Evolutionary conservation across 1,284 basidiomycete genomes (phyloP).

Genomic region (Sanghuangporus sanghuang): DNA sequence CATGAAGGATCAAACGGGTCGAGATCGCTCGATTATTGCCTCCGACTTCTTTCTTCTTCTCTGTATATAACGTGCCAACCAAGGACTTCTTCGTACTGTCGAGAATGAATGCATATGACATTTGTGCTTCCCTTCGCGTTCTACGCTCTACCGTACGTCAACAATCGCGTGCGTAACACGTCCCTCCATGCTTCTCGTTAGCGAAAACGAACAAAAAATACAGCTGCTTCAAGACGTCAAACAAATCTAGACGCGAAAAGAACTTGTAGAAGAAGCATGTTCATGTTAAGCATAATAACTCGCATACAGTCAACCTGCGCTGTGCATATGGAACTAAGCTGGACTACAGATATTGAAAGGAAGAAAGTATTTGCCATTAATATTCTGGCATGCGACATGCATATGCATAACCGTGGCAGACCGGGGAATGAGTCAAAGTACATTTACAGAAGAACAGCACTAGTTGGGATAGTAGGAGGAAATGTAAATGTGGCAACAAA

Average conservation of each 20-base stretch:
- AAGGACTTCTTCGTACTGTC: too few species aligned
- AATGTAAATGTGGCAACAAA: background rate
- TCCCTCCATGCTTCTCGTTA: background rate
- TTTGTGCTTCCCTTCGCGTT: background rate
- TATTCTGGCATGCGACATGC: background rate
- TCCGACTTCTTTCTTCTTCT: too few species aligned
- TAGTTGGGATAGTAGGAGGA: background rate
- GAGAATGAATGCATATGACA: background rate
- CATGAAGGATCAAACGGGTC: too few species aligned
- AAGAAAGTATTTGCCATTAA: background rate
- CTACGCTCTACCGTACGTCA: background rate
- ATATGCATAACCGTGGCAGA: background rate
- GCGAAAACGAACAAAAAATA: background rate
- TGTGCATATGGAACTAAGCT: background rate
- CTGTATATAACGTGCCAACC: too few species aligned
- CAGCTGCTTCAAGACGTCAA: background rate
- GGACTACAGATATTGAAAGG: background rate
- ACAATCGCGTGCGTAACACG: background rate
- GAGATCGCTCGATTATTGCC: too few species aligned
- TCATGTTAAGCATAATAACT: background rate
- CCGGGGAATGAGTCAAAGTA: background rate
- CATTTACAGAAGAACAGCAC: slow-evolving; percentile 2
- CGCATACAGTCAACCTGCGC: background rate
- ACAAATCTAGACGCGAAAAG: background rate
- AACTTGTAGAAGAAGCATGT: background rate